Evolutionary conservation across 108 stramenopile genomes (phyloP), one percentile per base, ranked within the genome.

Genomic region (Bacterosira constricta): DNA sequence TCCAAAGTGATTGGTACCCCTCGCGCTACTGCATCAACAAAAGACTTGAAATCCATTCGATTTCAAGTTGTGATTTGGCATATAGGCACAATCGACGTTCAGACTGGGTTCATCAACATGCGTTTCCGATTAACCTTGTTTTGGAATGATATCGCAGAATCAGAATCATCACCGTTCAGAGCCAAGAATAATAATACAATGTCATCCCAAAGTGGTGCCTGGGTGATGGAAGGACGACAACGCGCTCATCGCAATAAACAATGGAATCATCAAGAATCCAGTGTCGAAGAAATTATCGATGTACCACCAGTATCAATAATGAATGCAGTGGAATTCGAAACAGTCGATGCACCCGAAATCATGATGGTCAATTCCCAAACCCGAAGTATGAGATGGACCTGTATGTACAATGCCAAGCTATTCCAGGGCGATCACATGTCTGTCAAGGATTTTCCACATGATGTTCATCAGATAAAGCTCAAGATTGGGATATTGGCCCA

Each of bases 31-130:
- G n/a, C n/a, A n/a, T n/a, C n/a, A n/a, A n/a, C n/a, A n/a, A n/a
- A n/a, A 30, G 25, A 9, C 8, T 4, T 26, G 38, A 41, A 32
- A 10, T 56, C 79, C 6, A 73, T 80, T 30, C 64, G 79, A 4
- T 74, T 74, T 45, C 79, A 80, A 35, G 79, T 80, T 9, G 71
- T 80, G 2, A 39, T 80, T 46, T 80, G 79, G 80, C 55, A 81
- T 41, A 71, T 81, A 27, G 80, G 80, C 12, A 46, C 35, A 29
- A 30, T 70, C 10, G 68, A 81, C 59, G 80, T 81, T 13, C 51
- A 51, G 0, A 7, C 51, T 8, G 80, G 72, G 3, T 29, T 32
- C n/a, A 69, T 81, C 6, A 65, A 72, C 23, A 81, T 81, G 80
- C 66, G 61, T 35, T 75, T 81, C 47, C 66, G 80, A 53, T 52